Evolutionary conservation across 345 rosid species (phyloP).

Genomic region (Clarkia xantiana): DNA sequence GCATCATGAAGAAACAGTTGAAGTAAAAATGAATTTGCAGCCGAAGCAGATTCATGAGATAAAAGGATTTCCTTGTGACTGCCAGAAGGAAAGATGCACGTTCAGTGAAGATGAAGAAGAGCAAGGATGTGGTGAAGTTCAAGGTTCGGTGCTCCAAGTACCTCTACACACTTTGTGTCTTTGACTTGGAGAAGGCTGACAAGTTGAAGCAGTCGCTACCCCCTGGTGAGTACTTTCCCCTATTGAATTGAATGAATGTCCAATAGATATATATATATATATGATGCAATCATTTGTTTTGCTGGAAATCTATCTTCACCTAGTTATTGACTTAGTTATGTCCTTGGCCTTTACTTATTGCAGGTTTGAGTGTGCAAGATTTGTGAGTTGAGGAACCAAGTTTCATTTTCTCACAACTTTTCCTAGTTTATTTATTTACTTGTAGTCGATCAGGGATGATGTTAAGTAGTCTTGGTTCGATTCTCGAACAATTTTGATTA

Average conservation of each 20-base stretch:
- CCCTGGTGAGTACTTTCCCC: conserved; percentile 63
- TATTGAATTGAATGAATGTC: too few species aligned
- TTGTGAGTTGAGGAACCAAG: conserved; percentile 20
- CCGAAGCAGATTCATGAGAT: conserved; percentile 91
- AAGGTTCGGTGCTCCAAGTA: conserved; percentile 88
- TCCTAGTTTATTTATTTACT: neutral
- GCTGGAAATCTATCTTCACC: too few species aligned
- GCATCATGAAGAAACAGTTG: too few species aligned
- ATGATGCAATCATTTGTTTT: too few species aligned
- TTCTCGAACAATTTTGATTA: too few species aligned
- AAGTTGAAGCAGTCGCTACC: conserved; percentile 94
- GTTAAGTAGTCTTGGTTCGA: too few species aligned
- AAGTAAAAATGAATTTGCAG: conserved; percentile 13
- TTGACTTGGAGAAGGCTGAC: conserved; percentile 76
- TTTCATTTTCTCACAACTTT: neutral
- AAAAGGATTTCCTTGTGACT: conserved; percentile 85
- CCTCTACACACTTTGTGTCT: conserved; percentile 76
- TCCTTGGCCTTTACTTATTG: neutral
- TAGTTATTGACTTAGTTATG: too few species aligned
- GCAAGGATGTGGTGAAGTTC: conserved; percentile 70
- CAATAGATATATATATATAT: too few species aligned
- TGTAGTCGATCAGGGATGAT: too few species aligned
- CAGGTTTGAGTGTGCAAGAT: conserved; percentile 82
- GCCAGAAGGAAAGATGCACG: conserved; percentile 93
- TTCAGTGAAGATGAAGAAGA: conserved; percentile 78